Conservation (phyloP, 2,329 filamentous ascomycete genomes). For the Penicillium thymicola region DNA sequence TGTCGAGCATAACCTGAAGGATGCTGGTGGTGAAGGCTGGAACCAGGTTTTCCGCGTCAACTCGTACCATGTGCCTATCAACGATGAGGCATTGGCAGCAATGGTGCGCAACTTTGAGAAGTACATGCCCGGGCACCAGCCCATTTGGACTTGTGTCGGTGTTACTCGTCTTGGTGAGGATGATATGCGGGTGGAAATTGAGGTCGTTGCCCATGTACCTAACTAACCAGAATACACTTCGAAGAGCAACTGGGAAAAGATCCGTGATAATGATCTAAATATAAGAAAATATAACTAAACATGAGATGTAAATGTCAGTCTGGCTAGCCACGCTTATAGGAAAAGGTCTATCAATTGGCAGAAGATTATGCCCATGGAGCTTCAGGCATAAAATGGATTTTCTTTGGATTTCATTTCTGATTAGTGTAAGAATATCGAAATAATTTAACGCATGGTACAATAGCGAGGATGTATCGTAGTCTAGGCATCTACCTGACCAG, state of each 20-base stretch:
- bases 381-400: background rate
- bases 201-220: background rate
- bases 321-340: no score
- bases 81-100: background rate
- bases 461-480: background rate
- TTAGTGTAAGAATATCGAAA: background rate
- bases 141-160: background rate
- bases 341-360: no score
- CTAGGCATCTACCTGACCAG: background rate
- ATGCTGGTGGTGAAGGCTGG: background rate
- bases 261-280: no score
- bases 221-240: background rate
- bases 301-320: no score
- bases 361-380: no score
- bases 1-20: background rate
- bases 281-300: no score
- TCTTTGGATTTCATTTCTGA: constrained; percentile 1
- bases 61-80: background rate
- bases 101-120: background rate
- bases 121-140: background rate
- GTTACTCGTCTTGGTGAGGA: background rate
- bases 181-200: background rate
- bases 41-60: background rate
- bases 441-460: background rate
- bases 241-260: no score